Base-by-base conservation (phyloP, 345 rosid genomes). In the Brassica nigra region DNA sequence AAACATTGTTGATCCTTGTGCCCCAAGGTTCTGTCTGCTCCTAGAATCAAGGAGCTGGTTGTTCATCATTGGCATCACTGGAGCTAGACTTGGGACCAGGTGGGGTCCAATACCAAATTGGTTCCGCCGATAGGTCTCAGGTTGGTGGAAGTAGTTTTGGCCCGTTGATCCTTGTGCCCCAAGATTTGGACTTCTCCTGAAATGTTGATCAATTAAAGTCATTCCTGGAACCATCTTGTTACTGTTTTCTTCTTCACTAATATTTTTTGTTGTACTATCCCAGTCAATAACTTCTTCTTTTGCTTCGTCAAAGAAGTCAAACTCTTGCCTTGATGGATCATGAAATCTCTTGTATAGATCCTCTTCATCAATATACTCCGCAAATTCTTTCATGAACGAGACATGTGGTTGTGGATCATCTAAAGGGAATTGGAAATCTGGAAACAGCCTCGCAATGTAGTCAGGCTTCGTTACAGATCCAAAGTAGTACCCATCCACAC, bases 1-100 rank as follows among this genome's bases (percentile, higher is more conserved):
- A 52, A 52, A 55, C 61, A 55, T 11, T 65, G 68, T 33, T 65
- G 29, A 16, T 34, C 11, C 62, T 57, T 65, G 68, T 64, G 42
- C 27, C 27, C 47, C 68, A 64, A 9, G 44, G 68, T 31, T 31
- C 33, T 3, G 69, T 18, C 28, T 64, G 27, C 23, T 31, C 42
- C 67, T 63, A 18, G 33, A 31, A n/a, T 54, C 20, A 15, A 16
- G 61, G 11, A 7, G 62, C 29, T 57, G 62, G 58, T 52, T 52
- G 58, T 52, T 4, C 58, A 52, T 52, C 58, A n/a, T n/a, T 15
- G 20, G 18, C 39, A 36, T 36, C 39, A 47, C 14, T 42, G 49
- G 49, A 42, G 6, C 54, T 12, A 11, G 54, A 47, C 54, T 47
- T 47, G n/a, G 54, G 54, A 47, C 15, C 12, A 47, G 54, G 4